Base-by-base conservation (phyloP, 2,329 filamentous ascomycete genomes). In the Dothidotthia symphoricarpi region DNA sequence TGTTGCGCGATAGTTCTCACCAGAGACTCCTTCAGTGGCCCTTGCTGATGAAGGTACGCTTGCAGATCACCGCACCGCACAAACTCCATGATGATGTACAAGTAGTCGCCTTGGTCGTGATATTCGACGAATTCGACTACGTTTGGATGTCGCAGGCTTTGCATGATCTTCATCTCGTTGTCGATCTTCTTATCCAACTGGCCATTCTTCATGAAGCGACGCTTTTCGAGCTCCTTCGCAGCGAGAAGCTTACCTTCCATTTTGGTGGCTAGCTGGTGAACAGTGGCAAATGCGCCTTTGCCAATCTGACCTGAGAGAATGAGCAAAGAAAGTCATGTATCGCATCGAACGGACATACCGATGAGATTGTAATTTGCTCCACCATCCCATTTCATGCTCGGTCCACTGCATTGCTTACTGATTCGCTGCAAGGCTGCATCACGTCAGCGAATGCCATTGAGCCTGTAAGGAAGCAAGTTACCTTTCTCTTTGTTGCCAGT, bases 21-120 rank as follows among this genome's bases (percentile, higher is more conserved):
- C 50, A 83, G 73, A 1, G 67, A 53, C 61, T 97, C 91, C 0
- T 74, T 68, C 34, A 97, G 77, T 1, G 74, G 68, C 1, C 80
- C 80, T 19, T 79, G 66, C 9, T 78, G 74, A 14, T 71, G 69
- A 19, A 97, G 75, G 47, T 86, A 81, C 31, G 81, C 82, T 36
- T 88, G 87, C 10, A 98, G 72, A 63, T 98, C 91, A 29, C 93
- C 93, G 19, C 80, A 78, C 6, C 82, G 78, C 11, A 97, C 81
- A 53, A 80, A 95, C 59, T 98, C 93, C 93, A 98, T 98, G 62
- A 97, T 91, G 65, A 98, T 95, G 63, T 96, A 90, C 4, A 96
- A 76, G 61, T 89, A 75, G 26, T 86, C 76, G 29, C 83, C 80
- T 72, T 86, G 83, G 49, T 95, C 89, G 51, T 93, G 79, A 59